Evolutionary conservation across 441 rosid species (phyloP), one percentile per base, ranked within the genome.

Genomic region (Brassica balearica): DNA sequence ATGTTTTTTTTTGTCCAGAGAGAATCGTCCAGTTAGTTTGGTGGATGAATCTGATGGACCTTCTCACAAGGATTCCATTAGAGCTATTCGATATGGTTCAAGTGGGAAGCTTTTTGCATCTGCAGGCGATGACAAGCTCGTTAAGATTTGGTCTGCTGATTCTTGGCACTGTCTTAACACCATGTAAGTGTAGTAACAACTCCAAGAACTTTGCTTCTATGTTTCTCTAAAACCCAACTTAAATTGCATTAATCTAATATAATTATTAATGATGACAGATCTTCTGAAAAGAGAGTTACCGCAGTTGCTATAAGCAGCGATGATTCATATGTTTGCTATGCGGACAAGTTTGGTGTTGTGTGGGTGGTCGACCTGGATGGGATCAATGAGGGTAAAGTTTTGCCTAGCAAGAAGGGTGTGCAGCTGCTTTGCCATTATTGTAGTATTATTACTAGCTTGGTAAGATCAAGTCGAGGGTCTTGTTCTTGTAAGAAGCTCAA

Each of bases 321-420:
- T 78, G 94, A 87, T 22, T 77, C 73, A 48, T 68, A 87, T 82
- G 92, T 88, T 69, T 94, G 97, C 75, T 96, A 87, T 77, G 95
- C 97, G 68, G 98, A 96, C 81, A 92, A 94, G 81, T 96, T 94
- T 83, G 98, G 96, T 86, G 97, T 88, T 82, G 97, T 94, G 71
- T 91, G 99, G 97, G 94, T 87, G 80, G 87, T 91, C 77, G 87
- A 82, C 78, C 78, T 87, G 29, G 85, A 82, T 34, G 91, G 79
- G 43, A 65, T 84, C 77, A 85, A 78, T 20, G 87, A 83, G 27
- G 79, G 82, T 73, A 48, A 81, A 73, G 46, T 75, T 81, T 20
- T 74, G 34, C 83, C 76, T 36, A 75, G 78, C 83, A 82, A 84
- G 82, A 90, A 90, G 87, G 88, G 95, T 60, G 85, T 82, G 2